Base-by-base conservation (phyloP, 1,139 yeast species). In the Debaryomyces sp. region DNA sequence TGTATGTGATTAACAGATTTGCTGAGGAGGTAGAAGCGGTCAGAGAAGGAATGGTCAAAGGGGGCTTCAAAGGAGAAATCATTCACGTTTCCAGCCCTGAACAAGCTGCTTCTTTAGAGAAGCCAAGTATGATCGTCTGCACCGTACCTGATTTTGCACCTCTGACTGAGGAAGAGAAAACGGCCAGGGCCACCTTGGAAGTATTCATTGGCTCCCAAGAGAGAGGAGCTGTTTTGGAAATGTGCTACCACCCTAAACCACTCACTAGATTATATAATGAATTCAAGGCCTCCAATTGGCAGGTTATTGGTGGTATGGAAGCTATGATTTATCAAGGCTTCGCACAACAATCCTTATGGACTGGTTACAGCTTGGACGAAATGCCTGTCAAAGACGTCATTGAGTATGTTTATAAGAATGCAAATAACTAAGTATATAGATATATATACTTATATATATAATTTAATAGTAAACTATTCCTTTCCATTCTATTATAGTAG, bases 251-350 rank as follows among this genome's bases (percentile, higher is more conserved):
- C 40, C 71, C 71, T 3, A 55, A 51, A 7, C 55, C 59, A 17
- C 33, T 41, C 5, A 67, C 71, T 5, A 46, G 58, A 26, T 54
- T 66, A 22, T 64, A 55, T 44, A 52, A 49, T 41, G 65, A 62
- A 30, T 67, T 66, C 44, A 54, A 56, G 37, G 43, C 44, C 1
- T 48, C 52, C 6, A 59, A 59, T 4, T 67, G 70, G 70, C 50
- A 50, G 10, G 70, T 65, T 5, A 64, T 66, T 6, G 53, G 57
- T 29, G 71, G 71, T 1, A 53, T 61, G 9, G 59, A 58, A 45
- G 70, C 68, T 12, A 65, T 64, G 65, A 59, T 65, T 12, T 63
- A 62, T 51, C 71, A 67, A 48, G 71, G 69, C 10, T 38, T 64
- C 12, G 68, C 67, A 3, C 70, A 67, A 50, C 61, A 62, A 46